Base-by-base conservation (phyloP, 345 rosid species). In the Pelargonium nanum region DNA sequence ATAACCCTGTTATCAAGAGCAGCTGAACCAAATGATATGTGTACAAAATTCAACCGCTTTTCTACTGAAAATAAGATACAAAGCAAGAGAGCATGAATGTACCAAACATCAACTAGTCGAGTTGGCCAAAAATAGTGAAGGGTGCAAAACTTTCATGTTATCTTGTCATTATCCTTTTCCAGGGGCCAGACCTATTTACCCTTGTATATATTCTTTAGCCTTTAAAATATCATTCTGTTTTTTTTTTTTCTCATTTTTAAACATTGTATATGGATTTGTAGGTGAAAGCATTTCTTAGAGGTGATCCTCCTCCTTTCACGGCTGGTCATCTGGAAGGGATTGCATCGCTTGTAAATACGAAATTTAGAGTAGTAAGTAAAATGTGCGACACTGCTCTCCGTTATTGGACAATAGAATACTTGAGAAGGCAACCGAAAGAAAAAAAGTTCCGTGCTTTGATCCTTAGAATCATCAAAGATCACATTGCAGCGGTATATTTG, bases 241-340 rank as follows among this genome's bases (percentile, higher is more conserved):
- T 30, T 23, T 58, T 22, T 54, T 24, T n/a, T 65, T 16, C 7
- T n/a, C 23, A 32, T 53, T 28, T 59, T 62, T 25, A 63, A 40
- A 19, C 44, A 57, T 48, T 56, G 12, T 20, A 48, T 13, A 51
- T 58, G 10, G 25, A 16, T 55, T 44, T 26, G 20, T 63, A 91
- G 98, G 80, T 91, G 21, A 88, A 91, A 77, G 96, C 96, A 48
- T 74, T 88, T 74, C 83, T 89, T 56, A 76, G 88, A 70, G 95
- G 91, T 24, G 91, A 87, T 55, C 53, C 91, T 70, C 86, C 81
- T 63, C 98, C 97, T 24, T 83, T 83, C 71, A 78, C 93, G 56
- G 83, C 94, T 66, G 95, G 89, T 71, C 91, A 87, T 72, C 80
- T 92, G 61, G 99, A 92, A 78, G 94, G 87, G 56, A 81, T 89